phyloP scores from a whole-genome alignment of 257 asterid species.

The Apocynum venetum region DNA sequence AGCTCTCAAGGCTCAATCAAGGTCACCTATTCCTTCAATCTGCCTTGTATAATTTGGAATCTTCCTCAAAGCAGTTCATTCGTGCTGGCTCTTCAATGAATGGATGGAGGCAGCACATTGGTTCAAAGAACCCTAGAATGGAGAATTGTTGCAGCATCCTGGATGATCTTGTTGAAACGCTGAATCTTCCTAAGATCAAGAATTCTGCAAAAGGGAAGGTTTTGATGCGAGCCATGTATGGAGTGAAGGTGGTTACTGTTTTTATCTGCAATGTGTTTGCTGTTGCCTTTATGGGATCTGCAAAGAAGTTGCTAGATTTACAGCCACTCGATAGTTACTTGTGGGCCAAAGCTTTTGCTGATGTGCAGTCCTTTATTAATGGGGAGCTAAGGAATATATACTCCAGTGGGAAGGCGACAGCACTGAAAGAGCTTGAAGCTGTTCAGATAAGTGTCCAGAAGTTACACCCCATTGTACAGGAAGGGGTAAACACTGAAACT shows the following conservation, averaged over 20 bases:
- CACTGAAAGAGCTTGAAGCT: constrained; percentile 65
- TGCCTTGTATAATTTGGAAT: constrained; percentile 38
- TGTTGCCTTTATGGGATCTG: constrained; percentile 66
- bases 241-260: constrained; percentile 63
- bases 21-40: constrained; percentile 73
- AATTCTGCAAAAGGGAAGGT: constrained; percentile 79
- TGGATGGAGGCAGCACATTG: constrained; percentile 64
- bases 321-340: constrained; percentile 37
- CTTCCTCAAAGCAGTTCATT: constrained; percentile 42
- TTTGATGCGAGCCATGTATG: constrained; percentile 81
- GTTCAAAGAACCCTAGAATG: constrained; percentile 56
- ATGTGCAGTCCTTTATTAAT: constrained; percentile 50
- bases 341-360: constrained; percentile 61
- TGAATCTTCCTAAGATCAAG: constrained; percentile 75
- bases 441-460: constrained; percentile 59
- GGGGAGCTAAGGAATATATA: constrained; percentile 43
- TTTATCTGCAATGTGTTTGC: constrained; percentile 63
- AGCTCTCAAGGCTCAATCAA: constrained; percentile 65
- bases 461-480: constrained; percentile 49
- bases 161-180: constrained; percentile 52
- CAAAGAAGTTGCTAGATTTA: constrained; percentile 53
- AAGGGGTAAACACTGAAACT: constrained; percentile 39
- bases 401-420: constrained; percentile 38
- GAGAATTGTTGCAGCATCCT: constrained; percentile 57
- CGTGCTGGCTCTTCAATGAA: constrained; percentile 61